Conservation (phyloP, 2,329 filamentous ascomycete species). For the Penicillium janthinellum region DNA sequence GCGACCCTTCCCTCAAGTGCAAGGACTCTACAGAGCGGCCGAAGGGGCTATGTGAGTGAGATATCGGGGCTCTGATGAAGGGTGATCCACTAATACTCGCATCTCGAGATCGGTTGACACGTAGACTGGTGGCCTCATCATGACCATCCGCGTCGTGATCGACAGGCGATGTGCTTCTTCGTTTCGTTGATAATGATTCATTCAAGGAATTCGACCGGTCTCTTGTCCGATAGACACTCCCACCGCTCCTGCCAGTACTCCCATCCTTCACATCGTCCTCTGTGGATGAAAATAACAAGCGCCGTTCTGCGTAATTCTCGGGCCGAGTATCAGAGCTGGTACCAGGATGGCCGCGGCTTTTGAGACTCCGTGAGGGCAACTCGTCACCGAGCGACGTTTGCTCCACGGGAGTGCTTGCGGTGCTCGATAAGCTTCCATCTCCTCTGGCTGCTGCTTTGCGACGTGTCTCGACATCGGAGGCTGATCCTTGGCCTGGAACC, state of each 20-base stretch:
- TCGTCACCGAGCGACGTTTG: slow-evolving; percentile 22
- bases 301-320: slow-evolving; percentile 15
- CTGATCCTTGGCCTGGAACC: slow-evolving; percentile 26
- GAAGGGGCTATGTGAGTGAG: slow-evolving; percentile 32
- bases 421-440: slow-evolving; percentile 20
- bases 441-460: slow-evolving; percentile 18
- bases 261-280: slow-evolving; percentile 20
- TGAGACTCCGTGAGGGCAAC: slow-evolving; percentile 11
- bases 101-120: slow-evolving; percentile 31
- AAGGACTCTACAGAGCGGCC: slow-evolving; percentile 35
- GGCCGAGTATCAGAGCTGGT: slow-evolving; percentile 12
- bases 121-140: slow-evolving; percentile 26
- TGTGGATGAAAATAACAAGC: slow-evolving; percentile 23
- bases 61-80: slow-evolving; percentile 48
- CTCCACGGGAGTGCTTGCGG: slow-evolving; percentile 18
- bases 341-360: slow-evolving; percentile 10
- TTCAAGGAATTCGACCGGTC: slow-evolving; percentile 36
- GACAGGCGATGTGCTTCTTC: slow-evolving; percentile 30
- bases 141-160: slow-evolving; percentile 29
- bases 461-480: slow-evolving; percentile 10
- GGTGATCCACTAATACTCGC: slow-evolving; percentile 52
- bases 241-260: slow-evolving; percentile 6
- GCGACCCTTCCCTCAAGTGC: slow-evolving; percentile 25
- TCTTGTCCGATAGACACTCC: slow-evolving; percentile 29
- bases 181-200: slow-evolving; percentile 32